A percentile compares a stretch with the other conserved stretches of the same genome.
Conservation (phyloP, 805 yeast species). For the Torulaspora delbrueckii region DNA sequence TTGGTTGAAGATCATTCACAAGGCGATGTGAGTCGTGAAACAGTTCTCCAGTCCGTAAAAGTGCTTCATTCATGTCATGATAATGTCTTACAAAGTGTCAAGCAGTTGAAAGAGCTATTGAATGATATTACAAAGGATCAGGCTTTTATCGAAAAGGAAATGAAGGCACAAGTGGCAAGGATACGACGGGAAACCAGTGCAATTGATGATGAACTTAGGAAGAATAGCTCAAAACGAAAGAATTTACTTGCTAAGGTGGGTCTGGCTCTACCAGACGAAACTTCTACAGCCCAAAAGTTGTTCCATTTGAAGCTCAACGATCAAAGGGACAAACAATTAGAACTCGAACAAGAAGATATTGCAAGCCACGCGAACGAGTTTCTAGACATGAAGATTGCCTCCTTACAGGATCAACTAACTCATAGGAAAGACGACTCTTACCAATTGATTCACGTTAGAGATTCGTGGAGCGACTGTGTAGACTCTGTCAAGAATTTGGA, state of each 20-base stretch:
- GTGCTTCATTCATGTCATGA: constrained; percentile 10
- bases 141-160: constrained; percentile 23
- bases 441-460: constrained; percentile 13
- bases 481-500: constrained; percentile 22
- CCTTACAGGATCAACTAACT: constrained; percentile 23
- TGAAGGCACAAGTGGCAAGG: constrained; percentile 13
- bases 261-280: constrained; percentile 10
- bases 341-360: constrained; percentile 16
- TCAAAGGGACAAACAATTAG: constrained; percentile 6
- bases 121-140: constrained; percentile 24
- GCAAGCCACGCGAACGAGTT: constrained; percentile 23
- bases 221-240: constrained; percentile 11
- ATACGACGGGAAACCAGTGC: constrained; percentile 14
- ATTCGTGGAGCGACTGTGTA: constrained; percentile 26
- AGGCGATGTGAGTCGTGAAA: constrained; percentile 4
- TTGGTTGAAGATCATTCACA: constrained; percentile 8
- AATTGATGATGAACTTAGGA: constrained; percentile 15
- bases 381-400: constrained; percentile 22
- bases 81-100: constrained; percentile 17
- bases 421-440: constrained; percentile 24
- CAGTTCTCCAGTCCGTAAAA: constrained; percentile 1
- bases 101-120: constrained; percentile 20
- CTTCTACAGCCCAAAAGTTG: constrained; percentile 10
- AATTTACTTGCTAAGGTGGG: constrained; percentile 20
- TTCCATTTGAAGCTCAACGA: constrained; percentile 11